Percentiles rank a stretch among this genome's conserved stretches.
Conservation (phyloP, 1,284 basidiomycete species). For the Rhizoctonia solani region DNA sequence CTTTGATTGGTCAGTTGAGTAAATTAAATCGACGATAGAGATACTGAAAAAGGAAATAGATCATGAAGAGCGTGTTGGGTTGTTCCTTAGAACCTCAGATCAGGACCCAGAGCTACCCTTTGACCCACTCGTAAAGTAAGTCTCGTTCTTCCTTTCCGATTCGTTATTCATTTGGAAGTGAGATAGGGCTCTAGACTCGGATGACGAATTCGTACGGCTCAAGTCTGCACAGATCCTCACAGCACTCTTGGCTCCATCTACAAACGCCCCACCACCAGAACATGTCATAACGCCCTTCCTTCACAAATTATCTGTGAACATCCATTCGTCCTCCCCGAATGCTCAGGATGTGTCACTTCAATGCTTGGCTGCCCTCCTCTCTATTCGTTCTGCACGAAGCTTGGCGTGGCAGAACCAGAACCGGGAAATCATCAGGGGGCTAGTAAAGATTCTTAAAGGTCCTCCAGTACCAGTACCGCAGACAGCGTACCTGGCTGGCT, state of each 20-base stretch:
- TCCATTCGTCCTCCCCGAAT: conserved; percentile 61
- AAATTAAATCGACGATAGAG: not conserved
- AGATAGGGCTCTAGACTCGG: conserved; percentile 74
- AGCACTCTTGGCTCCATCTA: conserved; percentile 62
- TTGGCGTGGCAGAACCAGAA: conserved; percentile 26
- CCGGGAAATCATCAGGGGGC: conserved; percentile 33
- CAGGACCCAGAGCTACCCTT: conserved; percentile 82
- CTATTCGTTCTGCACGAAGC: conserved; percentile 47
- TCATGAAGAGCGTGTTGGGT: conserved; percentile 75
- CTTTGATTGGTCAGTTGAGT: conserved; percentile 66
- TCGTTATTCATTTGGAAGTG: conserved; percentile 32
- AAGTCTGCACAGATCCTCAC: conserved; percentile 89
- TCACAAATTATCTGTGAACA: conserved; percentile 43
- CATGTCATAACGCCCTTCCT: conserved; percentile 69
- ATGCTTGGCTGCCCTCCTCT: conserved; percentile 83
- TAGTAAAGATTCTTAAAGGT: conserved; percentile 11
- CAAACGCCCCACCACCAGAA: conserved; percentile 46
- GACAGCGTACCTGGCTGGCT: conserved; percentile 91
- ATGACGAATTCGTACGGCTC: conserved; percentile 92
- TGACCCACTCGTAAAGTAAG: conserved; percentile 77
- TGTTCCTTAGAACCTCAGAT: conserved; percentile 66
- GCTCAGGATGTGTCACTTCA: conserved; percentile 90
- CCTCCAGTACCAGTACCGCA: conserved; percentile 68
- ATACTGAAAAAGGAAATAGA: conserved; percentile 51
- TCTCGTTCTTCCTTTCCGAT: conserved; percentile 15